Conservation (phyloP, 345 rosid genomes). For the Murraya koenigii region DNA sequence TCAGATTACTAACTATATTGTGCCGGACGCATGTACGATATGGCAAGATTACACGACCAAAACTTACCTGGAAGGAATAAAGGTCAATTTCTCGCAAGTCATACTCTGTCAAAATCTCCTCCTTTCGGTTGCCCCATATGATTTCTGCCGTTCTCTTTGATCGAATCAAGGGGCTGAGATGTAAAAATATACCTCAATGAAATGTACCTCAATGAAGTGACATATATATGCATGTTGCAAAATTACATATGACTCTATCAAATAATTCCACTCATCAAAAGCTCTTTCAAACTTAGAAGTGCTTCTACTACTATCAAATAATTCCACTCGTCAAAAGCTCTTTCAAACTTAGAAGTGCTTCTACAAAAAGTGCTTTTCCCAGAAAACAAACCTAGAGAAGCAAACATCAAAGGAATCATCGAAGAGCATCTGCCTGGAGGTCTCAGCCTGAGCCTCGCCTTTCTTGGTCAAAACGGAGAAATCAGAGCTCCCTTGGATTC, state of each 20-base stretch:
- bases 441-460: constrained; percentile 90
- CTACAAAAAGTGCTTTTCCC: too few relatives aligned
- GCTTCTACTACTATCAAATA: too few relatives aligned
- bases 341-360: too few relatives aligned
- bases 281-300: too few relatives aligned
- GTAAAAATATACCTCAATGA: not conserved
- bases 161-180: constrained; percentile 67
- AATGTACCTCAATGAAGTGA: not conserved
- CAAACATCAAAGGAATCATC: constrained; percentile 76
- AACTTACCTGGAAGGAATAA: constrained; percentile 77
- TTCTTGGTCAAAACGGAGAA: constrained; percentile 78
- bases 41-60: not conserved
- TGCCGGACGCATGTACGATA: not conserved
- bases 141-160: constrained; percentile 86
- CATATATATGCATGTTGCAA: too few relatives aligned
- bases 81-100: constrained; percentile 92
- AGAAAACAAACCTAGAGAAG: constrained; percentile 58
- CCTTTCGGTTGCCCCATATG: constrained; percentile 70
- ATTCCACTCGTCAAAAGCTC: too few relatives aligned
- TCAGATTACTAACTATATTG: not conserved
- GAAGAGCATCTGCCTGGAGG: constrained; percentile 84
- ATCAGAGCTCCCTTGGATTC: constrained; percentile 95
- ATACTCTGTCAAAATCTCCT: constrained; percentile 53
- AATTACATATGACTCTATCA: too few relatives aligned
- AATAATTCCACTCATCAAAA: too few relatives aligned